These are phyloP conservation scores for Spinacia oleracea DNA, from an alignment of 179 eudicot genomes.

Conservation along the genomic window DNA sequence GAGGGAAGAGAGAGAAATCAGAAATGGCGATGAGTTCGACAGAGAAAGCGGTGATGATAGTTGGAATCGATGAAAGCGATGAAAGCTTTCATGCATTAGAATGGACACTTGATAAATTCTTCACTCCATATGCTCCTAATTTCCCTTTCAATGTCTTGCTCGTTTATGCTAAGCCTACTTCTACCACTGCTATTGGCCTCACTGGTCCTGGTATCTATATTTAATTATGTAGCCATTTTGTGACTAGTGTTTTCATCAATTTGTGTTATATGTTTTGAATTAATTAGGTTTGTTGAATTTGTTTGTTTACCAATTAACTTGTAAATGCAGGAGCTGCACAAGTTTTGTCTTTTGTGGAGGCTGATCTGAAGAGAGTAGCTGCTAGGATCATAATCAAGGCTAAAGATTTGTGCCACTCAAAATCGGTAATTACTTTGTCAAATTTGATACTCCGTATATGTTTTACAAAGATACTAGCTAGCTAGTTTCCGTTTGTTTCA, in stretches of 20 bases:
- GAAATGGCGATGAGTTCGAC: not conserved
- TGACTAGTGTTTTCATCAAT: not conserved
- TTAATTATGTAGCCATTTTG: not conserved
- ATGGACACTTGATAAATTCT: constrained; percentile 36
- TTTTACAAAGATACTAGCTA: too few relatives aligned
- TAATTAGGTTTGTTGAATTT: too few relatives aligned
- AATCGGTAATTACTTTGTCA: constrained; percentile 40
- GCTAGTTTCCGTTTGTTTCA: too few relatives aligned
- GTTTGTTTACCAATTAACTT: not conserved
- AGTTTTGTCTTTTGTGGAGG: constrained; percentile 50
- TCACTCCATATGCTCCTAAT: constrained; percentile 23
- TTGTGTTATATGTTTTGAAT: not conserved
- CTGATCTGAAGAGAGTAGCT: constrained; percentile 60
- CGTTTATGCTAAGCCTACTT: constrained; percentile 34
- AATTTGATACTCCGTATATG: too few relatives aligned
- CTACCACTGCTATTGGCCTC: constrained; percentile 31
- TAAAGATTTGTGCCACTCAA: constrained; percentile 56
- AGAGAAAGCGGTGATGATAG: constrained; percentile 34
- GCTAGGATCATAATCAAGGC: constrained; percentile 54
- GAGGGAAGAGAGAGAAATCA: not conserved
- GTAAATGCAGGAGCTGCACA: constrained; percentile 43
- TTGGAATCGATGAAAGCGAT: constrained; percentile 38
- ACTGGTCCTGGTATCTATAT: constrained; percentile 32
- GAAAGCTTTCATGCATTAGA: constrained; percentile 31
- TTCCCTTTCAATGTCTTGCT: constrained; percentile 26